Evolutionary conservation across 768 basidiomycete species (phyloP).

Genomic region (Naganishia vishniacii): DNA sequence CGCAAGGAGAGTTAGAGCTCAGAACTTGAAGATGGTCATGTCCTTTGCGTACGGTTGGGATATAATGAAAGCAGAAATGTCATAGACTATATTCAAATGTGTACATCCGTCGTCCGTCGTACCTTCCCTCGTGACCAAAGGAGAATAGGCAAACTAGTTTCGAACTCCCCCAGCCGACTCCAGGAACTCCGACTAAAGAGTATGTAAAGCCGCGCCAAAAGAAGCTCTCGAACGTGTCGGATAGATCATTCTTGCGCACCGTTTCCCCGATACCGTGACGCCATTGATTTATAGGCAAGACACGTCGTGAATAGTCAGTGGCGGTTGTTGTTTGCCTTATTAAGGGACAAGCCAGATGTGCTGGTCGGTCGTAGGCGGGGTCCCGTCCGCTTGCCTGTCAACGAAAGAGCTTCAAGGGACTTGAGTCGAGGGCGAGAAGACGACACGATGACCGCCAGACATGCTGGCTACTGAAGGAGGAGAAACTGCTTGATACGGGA

Average conservation of each 20-base stretch:
- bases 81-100: constrained; percentile 3
- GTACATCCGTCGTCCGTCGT: constrained; percentile 27
- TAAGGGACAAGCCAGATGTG: no score
- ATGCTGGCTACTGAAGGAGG: no score
- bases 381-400: constrained; percentile 13
- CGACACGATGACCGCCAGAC: background rate
- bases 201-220: constrained; percentile 11
- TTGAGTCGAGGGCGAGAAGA: constrained; percentile 6
- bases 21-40: no score
- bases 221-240: constrained; percentile 24
- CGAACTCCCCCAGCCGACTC: constrained; percentile 21
- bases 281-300: constrained; percentile 22
- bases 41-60: no score
- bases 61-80: background rate
- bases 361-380: background rate
- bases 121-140: background rate
- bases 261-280: constrained; percentile 27
- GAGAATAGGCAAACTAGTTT: constrained; percentile 23
- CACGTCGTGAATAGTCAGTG: constrained; percentile 27
- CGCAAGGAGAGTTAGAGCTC: no score
- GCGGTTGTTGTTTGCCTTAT: constrained; percentile 1
- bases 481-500: no score
- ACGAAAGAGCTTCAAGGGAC: constrained; percentile 5
- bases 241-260: constrained; percentile 19
- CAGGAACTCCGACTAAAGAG: constrained; percentile 23